phyloP scores from a whole-genome alignment of 106 monocot genomes.

The Posidonia australis region DNA sequence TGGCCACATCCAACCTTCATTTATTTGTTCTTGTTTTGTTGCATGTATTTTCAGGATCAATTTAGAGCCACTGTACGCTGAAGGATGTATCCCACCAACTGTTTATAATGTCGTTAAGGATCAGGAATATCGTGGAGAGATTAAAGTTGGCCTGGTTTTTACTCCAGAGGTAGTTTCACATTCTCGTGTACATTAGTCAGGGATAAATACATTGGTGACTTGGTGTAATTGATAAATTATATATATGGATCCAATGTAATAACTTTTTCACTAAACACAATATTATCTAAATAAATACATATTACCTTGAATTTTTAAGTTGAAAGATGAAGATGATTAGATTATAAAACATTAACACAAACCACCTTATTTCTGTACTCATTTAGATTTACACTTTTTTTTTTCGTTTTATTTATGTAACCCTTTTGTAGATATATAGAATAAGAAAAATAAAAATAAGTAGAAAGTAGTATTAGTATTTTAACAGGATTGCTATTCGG shows the following conservation, averaged over 20 bases:
- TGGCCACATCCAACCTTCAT: neutral
- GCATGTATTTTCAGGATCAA: conserved; percentile 37
- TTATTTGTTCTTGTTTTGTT: neutral
- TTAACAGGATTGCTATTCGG: too few relatives aligned
- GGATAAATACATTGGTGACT: neutral
- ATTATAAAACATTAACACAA: too few relatives aligned
- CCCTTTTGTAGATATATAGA: too few relatives aligned
- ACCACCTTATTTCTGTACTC: too few relatives aligned
- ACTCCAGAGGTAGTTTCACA: conserved; percentile 37
- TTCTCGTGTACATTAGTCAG: neutral
- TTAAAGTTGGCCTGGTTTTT: conserved; percentile 76
- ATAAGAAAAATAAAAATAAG: too few relatives aligned
- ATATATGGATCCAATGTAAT: neutral
- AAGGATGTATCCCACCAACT: conserved; percentile 62
- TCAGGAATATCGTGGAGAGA: conserved; percentile 63
- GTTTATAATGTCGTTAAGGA: conserved; percentile 85
- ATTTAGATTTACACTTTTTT: neutral
- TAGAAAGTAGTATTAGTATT: too few relatives aligned
- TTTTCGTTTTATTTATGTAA: neutral
- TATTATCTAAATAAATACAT: neutral
- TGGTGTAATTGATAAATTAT: neutral
- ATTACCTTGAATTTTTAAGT: neutral
- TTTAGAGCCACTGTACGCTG: conserved; percentile 48
- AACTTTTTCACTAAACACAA: neutral
- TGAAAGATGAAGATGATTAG: neutral